Conservation (phyloP, 306 rosid genomes). For the Adenanthera pavonina region DNA sequence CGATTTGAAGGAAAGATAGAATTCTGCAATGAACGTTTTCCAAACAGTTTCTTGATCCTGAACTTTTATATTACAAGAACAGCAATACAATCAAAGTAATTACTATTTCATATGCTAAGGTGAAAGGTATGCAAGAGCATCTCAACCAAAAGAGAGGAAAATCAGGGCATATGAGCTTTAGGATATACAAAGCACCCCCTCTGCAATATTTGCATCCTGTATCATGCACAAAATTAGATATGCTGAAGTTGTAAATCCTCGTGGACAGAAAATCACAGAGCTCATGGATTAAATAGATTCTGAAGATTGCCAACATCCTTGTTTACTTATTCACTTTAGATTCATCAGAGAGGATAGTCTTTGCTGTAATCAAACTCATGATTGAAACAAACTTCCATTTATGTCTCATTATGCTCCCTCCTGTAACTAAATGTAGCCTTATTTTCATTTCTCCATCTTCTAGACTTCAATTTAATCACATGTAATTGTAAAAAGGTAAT, state of each 20-base stretch:
- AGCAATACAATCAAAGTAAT: background rate
- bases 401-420: background rate
- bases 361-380: background rate
- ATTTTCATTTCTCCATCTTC: background rate
- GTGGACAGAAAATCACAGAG: background rate
- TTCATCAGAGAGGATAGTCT: background rate
- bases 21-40: background rate
- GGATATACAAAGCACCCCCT: background rate
- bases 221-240: background rate
- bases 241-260: background rate
- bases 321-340: no score
- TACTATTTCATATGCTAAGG: background rate
- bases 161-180: background rate
- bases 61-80: background rate
- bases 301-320: background rate
- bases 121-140: background rate
- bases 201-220: background rate
- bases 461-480: background rate
- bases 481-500: background rate
- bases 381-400: background rate
- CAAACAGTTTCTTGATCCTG: background rate
- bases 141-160: background rate
- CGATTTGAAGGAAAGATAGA: background rate
- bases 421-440: background rate
- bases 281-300: background rate